A percentile compares a stretch with the other conserved stretches of the same genome.
Evolutionary conservation across 768 basidiomycete genomes (phyloP).

Genomic region (Mycena haematopus): DNA sequence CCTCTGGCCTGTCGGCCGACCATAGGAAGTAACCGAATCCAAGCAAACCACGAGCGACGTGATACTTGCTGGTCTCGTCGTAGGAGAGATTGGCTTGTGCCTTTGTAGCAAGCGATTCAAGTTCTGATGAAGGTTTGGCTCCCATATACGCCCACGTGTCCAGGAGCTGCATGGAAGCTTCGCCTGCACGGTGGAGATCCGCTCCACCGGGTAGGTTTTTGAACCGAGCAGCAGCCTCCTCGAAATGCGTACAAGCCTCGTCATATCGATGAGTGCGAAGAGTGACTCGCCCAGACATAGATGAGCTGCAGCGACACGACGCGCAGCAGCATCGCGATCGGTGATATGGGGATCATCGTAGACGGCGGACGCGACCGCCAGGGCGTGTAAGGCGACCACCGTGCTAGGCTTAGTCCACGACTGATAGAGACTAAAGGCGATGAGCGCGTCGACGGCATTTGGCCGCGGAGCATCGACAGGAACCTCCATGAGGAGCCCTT

Average conservation of each 20-base stretch:
- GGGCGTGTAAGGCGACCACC: slow-evolving; percentile 12
- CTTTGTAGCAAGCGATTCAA: neutral
- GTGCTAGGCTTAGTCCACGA: slow-evolving; percentile 23
- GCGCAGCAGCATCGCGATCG: neutral
- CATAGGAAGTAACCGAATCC: neutral
- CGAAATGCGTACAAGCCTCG: neutral
- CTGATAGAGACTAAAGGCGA: slow-evolving; percentile 31
- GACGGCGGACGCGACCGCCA: slow-evolving; percentile 3
- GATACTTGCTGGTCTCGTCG: neutral
- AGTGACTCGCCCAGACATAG: neutral
- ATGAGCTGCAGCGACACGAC: neutral
- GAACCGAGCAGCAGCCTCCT: neutral
- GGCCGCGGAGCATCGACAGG: neutral
- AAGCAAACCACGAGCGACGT: neutral
- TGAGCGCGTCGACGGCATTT: slow-evolving; percentile 28
- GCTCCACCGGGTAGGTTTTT: neutral
- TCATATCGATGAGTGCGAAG: neutral
- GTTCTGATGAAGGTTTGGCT: neutral
- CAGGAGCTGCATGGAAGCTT: neutral
- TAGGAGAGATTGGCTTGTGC: neutral
- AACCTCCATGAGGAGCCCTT: slow-evolving; percentile 25
- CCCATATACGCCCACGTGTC: neutral
- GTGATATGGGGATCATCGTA: neutral
- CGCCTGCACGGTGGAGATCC: neutral
- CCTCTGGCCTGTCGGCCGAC: slow-evolving; percentile 1